Evolutionary conservation across 768 basidiomycete species (phyloP).

Genomic region (Mycena kentingensis): DNA sequence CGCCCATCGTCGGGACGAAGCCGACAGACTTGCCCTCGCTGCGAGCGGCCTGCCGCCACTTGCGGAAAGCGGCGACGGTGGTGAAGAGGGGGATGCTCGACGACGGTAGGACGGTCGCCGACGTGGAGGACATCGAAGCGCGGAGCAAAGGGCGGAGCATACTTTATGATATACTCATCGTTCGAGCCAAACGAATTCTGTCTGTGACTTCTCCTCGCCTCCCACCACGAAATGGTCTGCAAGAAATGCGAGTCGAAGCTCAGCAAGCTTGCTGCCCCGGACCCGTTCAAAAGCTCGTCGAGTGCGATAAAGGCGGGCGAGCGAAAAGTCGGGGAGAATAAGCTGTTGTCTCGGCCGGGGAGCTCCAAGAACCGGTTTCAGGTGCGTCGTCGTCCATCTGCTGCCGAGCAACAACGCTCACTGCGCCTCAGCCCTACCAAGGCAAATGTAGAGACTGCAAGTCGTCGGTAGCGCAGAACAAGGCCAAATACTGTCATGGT

Average conservation of each 20-base stretch:
- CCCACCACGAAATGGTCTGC: constrained; percentile 66
- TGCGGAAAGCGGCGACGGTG: constrained; percentile 60
- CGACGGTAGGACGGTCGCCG: constrained; percentile 29
- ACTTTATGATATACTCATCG: constrained; percentile 4
- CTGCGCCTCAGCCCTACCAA: constrained; percentile 68
- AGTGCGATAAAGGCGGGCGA: constrained; percentile 77
- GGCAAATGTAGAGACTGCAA: constrained; percentile 89
- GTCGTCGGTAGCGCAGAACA: constrained; percentile 80
- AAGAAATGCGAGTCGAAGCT: constrained; percentile 91
- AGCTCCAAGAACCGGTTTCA: constrained; percentile 77
- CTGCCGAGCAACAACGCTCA: too few species aligned
- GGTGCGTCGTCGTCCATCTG: constrained; percentile 42
- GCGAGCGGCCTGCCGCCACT: constrained; percentile 74
- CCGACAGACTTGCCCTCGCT: constrained; percentile 71
- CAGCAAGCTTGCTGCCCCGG: constrained; percentile 86
- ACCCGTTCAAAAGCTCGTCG: constrained; percentile 79
- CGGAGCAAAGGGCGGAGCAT: constrained; percentile 1
- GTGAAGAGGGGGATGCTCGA: constrained; percentile 53
- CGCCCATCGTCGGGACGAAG: constrained; percentile 98
- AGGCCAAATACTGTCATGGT: constrained; percentile 90
- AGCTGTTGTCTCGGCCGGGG: constrained; percentile 70
- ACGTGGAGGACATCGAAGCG: constrained; percentile 13
- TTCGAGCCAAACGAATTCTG: neutral
- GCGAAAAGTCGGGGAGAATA: constrained; percentile 84
- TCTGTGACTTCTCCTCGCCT: neutral